Evolutionary conservation across 306 rosid species (phyloP).

Genomic region (Mimosa bimucronata): DNA sequence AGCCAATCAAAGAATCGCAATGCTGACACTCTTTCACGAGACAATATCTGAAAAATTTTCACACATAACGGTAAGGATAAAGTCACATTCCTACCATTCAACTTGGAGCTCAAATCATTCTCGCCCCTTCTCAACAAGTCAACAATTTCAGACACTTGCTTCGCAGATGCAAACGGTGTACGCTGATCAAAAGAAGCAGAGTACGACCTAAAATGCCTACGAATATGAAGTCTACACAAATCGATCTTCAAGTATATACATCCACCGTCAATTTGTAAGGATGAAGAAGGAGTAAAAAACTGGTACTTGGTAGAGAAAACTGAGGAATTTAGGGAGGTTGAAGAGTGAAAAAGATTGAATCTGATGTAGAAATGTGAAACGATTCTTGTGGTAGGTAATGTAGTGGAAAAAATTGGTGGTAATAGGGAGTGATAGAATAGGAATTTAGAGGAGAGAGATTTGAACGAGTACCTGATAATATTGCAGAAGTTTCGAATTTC

Average conservation of each 20-base stretch:
- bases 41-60: conserved; percentile 49
- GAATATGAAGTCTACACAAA: background rate
- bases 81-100: conserved; percentile 50
- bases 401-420: conserved; percentile 21
- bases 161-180: conserved; percentile 30
- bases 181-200: conserved; percentile 34
- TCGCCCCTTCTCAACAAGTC: conserved; percentile 48
- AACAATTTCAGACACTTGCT: conserved; percentile 54
- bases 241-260: background rate
- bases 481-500: conserved; percentile 39
- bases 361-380: background rate
- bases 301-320: conserved; percentile 22
- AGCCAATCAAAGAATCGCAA: conserved; percentile 67
- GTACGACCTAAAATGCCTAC: conserved; percentile 38
- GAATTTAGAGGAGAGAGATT: conserved; percentile 31
- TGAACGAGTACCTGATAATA: conserved; percentile 52
- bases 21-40: conserved; percentile 51
- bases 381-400: conserved; percentile 28
- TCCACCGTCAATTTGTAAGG: background rate
- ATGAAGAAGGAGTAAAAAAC: conserved; percentile 28
- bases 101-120: conserved; percentile 50
- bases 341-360: conserved; percentile 30
- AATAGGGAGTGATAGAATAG: conserved; percentile 21
- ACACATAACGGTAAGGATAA: conserved; percentile 43
- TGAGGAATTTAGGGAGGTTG: conserved; percentile 23